Evolutionary conservation across 495 filamentous ascomycete species (phyloP).

Genomic region (Aspergillus leporis): DNA sequence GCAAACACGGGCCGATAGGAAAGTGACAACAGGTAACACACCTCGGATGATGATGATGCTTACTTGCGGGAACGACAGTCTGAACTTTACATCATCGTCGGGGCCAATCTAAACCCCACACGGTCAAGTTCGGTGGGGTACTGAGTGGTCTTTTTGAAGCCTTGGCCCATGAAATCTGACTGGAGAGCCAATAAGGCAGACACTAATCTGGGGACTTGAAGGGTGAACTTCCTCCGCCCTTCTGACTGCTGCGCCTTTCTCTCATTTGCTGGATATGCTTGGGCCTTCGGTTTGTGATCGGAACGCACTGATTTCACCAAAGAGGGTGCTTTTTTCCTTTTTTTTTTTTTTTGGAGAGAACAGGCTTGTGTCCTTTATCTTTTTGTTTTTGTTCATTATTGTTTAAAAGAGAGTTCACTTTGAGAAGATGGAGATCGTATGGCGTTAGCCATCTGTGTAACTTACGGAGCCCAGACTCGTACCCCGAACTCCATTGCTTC

Average conservation of each 20-base stretch:
- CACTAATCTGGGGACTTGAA: not conserved
- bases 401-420: too few species aligned
- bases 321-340: not conserved
- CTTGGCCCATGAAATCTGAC: not conserved
- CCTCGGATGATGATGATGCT: not conserved
- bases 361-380: too few species aligned
- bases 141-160: not conserved
- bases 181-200: not conserved
- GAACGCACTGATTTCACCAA: not conserved
- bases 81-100: constrained; percentile 1
- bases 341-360: too few species aligned
- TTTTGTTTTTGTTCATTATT: too few species aligned
- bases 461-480: too few species aligned
- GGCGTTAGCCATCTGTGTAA: too few species aligned
- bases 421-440: too few species aligned
- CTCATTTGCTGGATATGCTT: not conserved
- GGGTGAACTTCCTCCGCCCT: not conserved
- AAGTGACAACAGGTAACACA: not conserved
- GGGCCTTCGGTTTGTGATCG: not conserved
- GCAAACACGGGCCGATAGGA: constrained; percentile 15
- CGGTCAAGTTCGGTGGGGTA: not conserved
- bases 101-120: not conserved
- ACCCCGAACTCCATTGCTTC: too few species aligned
- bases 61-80: not conserved
- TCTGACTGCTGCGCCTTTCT: not conserved